A percentile compares a stretch with the other conserved stretches of the same genome.
These are phyloP conservation scores for Byssothecium circinans DNA, from an alignment of 2,329 filamentous ascomycete genomes.

Conservation along the genomic window DNA sequence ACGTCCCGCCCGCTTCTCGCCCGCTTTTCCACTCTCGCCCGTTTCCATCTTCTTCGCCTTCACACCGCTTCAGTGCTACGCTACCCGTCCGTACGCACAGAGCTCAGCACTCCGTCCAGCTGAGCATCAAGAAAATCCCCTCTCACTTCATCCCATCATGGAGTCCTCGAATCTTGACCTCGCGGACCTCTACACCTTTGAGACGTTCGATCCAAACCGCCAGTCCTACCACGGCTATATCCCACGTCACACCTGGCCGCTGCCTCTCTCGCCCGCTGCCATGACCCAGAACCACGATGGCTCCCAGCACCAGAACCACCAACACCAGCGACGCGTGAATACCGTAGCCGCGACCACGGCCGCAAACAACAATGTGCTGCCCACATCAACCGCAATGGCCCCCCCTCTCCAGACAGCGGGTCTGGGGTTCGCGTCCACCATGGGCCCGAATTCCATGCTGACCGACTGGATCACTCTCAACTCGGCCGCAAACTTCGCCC, in stretches of 20 bases:
- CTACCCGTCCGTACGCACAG: constrained; percentile 30
- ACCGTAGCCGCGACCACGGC: constrained; percentile 28
- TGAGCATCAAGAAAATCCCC: constrained; percentile 19
- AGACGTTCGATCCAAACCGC: constrained; percentile 42
- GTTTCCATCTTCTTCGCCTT: constrained; percentile 18
- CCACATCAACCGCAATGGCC: constrained; percentile 32
- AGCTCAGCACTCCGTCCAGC: constrained; percentile 31
- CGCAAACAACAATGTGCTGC: constrained; percentile 21
- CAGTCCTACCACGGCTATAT: constrained; percentile 32
- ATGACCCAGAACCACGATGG: constrained; percentile 35
- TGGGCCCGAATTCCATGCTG: constrained; percentile 41
- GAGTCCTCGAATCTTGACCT: constrained; percentile 45
- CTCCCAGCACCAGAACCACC: constrained; percentile 9
- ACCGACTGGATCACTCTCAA: constrained; percentile 50
- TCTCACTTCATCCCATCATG: constrained; percentile 41
- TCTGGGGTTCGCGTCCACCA: constrained; percentile 36
- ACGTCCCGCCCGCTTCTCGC: too few relatives aligned
- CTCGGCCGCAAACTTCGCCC: constrained; percentile 32
- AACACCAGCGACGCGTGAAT: constrained; percentile 32
- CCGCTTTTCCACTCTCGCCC: too few relatives aligned
- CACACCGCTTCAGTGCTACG: constrained; percentile 19
- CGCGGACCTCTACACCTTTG: constrained; percentile 46
- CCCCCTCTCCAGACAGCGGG: constrained; percentile 39
- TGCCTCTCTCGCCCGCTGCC: constrained; percentile 38
- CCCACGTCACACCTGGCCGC: constrained; percentile 41